These are phyloP conservation scores for Debaryomyces hansenii DNA, from an alignment of 805 yeast species.

Conservation along the genomic window DNA sequence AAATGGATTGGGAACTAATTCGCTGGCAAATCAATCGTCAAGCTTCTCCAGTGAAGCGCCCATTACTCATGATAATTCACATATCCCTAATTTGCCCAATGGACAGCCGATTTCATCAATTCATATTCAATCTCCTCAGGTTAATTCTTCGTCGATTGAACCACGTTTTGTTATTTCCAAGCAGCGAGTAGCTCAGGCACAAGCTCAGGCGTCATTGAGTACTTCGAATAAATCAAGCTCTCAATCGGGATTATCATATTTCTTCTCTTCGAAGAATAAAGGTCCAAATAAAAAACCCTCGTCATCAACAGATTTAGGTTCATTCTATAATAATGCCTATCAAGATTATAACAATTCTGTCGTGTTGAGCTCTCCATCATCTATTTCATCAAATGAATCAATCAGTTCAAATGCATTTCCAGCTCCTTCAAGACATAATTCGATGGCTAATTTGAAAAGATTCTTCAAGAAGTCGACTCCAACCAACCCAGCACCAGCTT, in stretches of 20 bases:
- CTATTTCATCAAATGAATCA: constrained; percentile 40
- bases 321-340: constrained; percentile 39
- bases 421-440: constrained; percentile 61
- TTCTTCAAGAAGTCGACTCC: constrained; percentile 56
- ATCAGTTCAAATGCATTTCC: constrained; percentile 18
- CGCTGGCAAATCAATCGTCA: too few species aligned
- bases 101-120: constrained; percentile 62
- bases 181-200: constrained; percentile 56
- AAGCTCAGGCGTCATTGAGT: constrained; percentile 38
- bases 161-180: constrained; percentile 83
- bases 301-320: constrained; percentile 42
- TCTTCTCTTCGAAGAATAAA: constrained; percentile 48
- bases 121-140: constrained; percentile 70
- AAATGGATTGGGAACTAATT: too few species aligned
- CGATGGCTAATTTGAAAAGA: constrained; percentile 75
- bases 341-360: constrained; percentile 20
- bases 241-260: constrained; percentile 49
- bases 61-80: constrained; percentile 15
- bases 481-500: constrained; percentile 14
- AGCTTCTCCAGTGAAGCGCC: not conserved
- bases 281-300: constrained; percentile 25
- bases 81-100: constrained; percentile 52
- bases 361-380: constrained; percentile 29
- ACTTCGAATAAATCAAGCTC: constrained; percentile 40
- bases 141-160: constrained; percentile 62